These are phyloP conservation scores for Nidularia sp. DNA, from an alignment of 768 basidiomycete species.

Conservation along the genomic window DNA sequence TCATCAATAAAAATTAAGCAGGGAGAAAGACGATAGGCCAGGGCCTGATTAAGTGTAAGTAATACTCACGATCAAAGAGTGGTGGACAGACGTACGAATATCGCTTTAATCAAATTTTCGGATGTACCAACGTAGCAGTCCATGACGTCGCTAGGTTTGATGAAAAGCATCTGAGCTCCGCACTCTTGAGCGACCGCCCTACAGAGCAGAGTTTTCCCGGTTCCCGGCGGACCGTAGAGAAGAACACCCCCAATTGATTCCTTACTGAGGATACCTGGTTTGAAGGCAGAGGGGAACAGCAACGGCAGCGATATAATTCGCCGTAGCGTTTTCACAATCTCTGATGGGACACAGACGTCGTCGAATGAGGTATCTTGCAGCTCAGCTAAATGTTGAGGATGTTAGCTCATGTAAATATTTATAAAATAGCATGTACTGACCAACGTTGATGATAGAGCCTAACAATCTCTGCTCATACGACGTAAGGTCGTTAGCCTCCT, in stretches of 20 bases:
- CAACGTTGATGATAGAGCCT: constrained; percentile 8
- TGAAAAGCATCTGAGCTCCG: constrained; percentile 10
- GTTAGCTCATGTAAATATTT: neutral
- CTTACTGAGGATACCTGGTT: constrained; percentile 43
- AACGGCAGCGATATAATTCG: constrained; percentile 11
- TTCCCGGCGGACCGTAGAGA: constrained; percentile 48
- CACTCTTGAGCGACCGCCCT: constrained; percentile 38
- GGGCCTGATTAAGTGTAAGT: constrained; percentile 36
- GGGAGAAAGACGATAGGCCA: constrained; percentile 71
- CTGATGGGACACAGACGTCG: constrained; percentile 8
- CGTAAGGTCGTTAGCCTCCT: constrained; percentile 2
- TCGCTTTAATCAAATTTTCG: constrained; percentile 7
- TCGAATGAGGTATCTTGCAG: constrained; percentile 9
- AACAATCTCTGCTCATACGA: constrained; percentile 6
- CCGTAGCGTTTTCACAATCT: constrained; percentile 8
- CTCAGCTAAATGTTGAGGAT: neutral
- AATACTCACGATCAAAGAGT: neutral
- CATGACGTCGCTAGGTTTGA: constrained; percentile 4
- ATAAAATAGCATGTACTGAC: constrained; percentile 1
- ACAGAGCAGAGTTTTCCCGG: constrained; percentile 52
- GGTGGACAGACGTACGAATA: constrained; percentile 9
- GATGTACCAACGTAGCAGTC: constrained; percentile 8
- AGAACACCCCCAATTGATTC: constrained; percentile 55
- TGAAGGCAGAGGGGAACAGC: constrained; percentile 7
- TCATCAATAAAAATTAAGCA: constrained; percentile 81